These are phyloP conservation scores for Fagopyrum esculentum DNA, from an alignment of 148 eudicot genomes.

Conservation along the genomic window DNA sequence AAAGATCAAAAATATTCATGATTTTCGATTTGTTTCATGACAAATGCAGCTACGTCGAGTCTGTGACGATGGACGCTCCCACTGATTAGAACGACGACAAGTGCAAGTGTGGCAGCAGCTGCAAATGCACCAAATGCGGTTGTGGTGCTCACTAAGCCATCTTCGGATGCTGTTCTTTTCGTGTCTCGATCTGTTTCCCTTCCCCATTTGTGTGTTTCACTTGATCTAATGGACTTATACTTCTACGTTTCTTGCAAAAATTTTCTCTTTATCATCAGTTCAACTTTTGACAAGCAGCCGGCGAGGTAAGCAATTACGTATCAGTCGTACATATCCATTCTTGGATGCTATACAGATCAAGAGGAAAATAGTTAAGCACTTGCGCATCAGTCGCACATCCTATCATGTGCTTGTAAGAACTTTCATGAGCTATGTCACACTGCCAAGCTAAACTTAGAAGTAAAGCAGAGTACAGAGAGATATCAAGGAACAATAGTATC, in stretches of 20 bases:
- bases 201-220: background rate
- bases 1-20: too few relatives aligned
- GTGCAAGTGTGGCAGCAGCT: slow-evolving; percentile 13
- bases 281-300: background rate
- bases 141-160: slow-evolving; percentile 14
- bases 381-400: too few relatives aligned
- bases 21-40: background rate
- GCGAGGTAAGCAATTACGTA: background rate
- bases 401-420: too few relatives aligned
- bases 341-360: background rate
- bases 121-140: slow-evolving; percentile 9
- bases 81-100: background rate
- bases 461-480: background rate
- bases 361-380: too few relatives aligned
- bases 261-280: background rate
- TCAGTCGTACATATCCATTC: background rate
- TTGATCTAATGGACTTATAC: background rate
- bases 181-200: too few relatives aligned
- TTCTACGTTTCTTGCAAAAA: background rate
- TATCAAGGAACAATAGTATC: background rate
- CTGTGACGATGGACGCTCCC: slow-evolving; percentile 8
- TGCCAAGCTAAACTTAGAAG: too few relatives aligned
- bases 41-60: slow-evolving; percentile 7
- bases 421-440: too few relatives aligned
- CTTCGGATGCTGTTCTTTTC: too few relatives aligned